These are phyloP conservation scores for Lentinus brumalis DNA, from an alignment of 768 basidiomycete genomes.

Conservation along the genomic window DNA sequence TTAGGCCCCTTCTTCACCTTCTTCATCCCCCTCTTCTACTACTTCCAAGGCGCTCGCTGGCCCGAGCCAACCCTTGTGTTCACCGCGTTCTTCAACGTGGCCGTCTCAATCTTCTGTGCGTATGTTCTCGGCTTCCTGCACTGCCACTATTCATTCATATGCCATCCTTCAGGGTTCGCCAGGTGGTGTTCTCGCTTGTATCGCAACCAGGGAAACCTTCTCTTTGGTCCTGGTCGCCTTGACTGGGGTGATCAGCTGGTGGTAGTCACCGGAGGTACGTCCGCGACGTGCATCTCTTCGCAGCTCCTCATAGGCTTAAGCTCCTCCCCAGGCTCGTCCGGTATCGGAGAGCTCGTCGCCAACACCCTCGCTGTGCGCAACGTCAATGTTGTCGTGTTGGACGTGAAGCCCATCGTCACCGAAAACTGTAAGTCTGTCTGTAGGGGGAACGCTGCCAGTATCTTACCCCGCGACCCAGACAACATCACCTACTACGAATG, in stretches of 20 bases:
- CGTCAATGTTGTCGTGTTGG: conserved; percentile 83
- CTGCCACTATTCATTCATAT: background rate
- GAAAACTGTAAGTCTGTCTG: conserved; percentile 62
- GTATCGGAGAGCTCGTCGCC: conserved; percentile 85
- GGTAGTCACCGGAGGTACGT: conserved; percentile 85
- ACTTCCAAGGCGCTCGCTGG: conserved; percentile 64
- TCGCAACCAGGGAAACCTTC: conserved; percentile 68
- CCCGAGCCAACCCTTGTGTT: conserved; percentile 53
- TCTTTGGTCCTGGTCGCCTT: conserved; percentile 60
- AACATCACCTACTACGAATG: conserved; percentile 88
- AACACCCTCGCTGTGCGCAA: conserved; percentile 84
- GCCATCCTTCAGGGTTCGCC: conserved; percentile 53
- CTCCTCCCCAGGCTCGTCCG: conserved; percentile 68
- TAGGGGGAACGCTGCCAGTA: background rate
- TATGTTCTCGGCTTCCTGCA: conserved; percentile 15
- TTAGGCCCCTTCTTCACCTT: conserved; percentile 84
- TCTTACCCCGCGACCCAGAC: conserved; percentile 41
- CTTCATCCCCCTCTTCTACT: conserved; percentile 77
- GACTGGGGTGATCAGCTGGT: conserved; percentile 92
- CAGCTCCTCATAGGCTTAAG: background rate
- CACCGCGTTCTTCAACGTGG: conserved; percentile 56
- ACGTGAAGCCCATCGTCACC: conserved; percentile 74
- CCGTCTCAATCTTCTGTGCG: conserved; percentile 71
- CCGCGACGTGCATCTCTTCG: background rate
- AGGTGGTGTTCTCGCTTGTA: conserved; percentile 74